Evolutionary conservation across 805 yeast species (phyloP).

Genomic region (Novakomyces olei): DNA sequence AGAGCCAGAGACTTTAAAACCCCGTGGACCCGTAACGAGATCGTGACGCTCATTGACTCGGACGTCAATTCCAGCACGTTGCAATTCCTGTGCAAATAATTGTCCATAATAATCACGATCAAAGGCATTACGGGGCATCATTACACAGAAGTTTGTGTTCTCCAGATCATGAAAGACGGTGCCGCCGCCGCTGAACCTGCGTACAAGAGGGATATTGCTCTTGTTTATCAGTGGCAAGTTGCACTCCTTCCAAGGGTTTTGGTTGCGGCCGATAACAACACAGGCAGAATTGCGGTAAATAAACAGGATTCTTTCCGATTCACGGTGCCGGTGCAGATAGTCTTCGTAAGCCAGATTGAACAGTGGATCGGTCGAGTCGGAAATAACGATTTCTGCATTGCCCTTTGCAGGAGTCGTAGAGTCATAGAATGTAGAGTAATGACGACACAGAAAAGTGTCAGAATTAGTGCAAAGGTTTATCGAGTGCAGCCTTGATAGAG

Average conservation of each 20-base stretch:
- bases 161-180: conserved; percentile 88
- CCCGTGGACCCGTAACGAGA: conserved; percentile 26
- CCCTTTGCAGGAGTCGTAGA: no score
- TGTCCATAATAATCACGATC: conserved; percentile 30
- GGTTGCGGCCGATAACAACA: conserved; percentile 89
- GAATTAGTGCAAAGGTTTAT: no score
- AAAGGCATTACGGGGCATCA: conserved; percentile 47
- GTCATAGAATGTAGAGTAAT: no score
- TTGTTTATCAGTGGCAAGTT: conserved; percentile 33
- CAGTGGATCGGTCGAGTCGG: conserved; percentile 42
- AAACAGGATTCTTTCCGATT: conserved; percentile 33
- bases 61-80: conserved; percentile 16
- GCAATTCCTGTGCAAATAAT: conserved; percentile 23
- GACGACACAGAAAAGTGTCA: no score
- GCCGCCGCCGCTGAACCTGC: conserved; percentile 88
- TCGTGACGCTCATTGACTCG: conserved; percentile 60
- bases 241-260: conserved; percentile 79
- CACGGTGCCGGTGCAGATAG: conserved; percentile 45
- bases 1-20: conserved; percentile 64
- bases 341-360: conserved; percentile 66
- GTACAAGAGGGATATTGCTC: conserved; percentile 37
- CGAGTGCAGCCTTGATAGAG: no score
- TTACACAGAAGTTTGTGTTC: conserved; percentile 65
- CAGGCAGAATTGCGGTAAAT: conserved; percentile 63
- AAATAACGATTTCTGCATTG: conserved; percentile 26